Evolutionary conservation across 192 early-diverging fungal species (phyloP).

Genomic region (Chytriomyces sp.): DNA sequence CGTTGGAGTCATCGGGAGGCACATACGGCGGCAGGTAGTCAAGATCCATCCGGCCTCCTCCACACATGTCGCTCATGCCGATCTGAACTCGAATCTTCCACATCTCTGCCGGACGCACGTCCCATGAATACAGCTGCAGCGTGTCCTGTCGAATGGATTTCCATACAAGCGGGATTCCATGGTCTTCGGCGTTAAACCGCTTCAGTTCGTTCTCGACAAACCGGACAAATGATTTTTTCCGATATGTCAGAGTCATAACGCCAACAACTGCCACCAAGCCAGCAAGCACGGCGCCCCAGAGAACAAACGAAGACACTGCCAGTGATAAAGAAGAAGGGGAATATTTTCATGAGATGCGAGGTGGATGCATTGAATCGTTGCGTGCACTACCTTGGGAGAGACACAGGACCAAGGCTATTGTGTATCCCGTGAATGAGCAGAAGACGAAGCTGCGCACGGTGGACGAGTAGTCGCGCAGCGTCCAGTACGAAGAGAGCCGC

Average conservation of each 20-base stretch:
- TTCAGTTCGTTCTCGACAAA: not conserved
- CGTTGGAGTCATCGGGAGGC: too few species aligned
- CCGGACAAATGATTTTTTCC: not conserved
- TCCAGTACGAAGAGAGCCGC: not conserved
- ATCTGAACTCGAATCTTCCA: too few species aligned
- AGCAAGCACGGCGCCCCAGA: not conserved
- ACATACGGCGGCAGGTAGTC: too few species aligned
- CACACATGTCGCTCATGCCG: too few species aligned
- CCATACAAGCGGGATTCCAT: not conserved
- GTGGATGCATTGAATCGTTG: too few species aligned
- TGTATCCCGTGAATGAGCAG: not conserved
- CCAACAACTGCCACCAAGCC: not conserved
- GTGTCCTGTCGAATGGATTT: not conserved
- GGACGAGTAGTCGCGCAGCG: not conserved
- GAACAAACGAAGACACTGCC: not conserved
- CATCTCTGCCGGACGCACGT: not conserved
- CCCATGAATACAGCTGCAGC: not conserved
- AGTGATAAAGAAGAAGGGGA: too few species aligned
- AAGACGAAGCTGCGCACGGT: not conserved
- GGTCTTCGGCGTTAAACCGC: not conserved
- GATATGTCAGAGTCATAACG: not conserved
- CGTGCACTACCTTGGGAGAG: not conserved
- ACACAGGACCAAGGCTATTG: not conserved
- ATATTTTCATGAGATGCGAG: too few species aligned
- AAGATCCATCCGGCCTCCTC: too few species aligned